Evolutionary conservation across 2,329 filamentous ascomycete genomes (phyloP).

Genomic region (Monosporascus ibericus): DNA sequence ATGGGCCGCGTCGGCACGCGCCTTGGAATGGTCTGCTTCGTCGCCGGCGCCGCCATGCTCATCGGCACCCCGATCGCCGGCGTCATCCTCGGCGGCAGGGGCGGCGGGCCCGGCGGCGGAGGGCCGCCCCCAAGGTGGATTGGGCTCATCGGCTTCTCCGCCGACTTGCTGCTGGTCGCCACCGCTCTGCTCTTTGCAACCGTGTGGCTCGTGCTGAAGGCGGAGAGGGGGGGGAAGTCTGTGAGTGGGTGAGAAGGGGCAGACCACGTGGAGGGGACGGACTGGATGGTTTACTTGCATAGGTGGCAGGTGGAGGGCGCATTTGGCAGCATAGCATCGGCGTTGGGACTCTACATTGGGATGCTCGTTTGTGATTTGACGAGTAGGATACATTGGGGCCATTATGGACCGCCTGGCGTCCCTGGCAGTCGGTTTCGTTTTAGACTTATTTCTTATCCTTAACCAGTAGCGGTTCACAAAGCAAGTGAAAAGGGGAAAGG

Average conservation of each 20-base stretch:
- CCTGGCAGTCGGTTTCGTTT: too few relatives aligned
- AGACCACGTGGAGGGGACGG: too few relatives aligned
- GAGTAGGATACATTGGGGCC: too few relatives aligned
- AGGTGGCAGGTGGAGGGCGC: too few relatives aligned
- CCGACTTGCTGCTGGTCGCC: neutral
- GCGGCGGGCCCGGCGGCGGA: neutral
- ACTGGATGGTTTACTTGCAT: too few relatives aligned
- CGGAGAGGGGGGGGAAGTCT: neutral
- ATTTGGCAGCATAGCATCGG: too few relatives aligned
- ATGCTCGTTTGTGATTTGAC: too few relatives aligned
- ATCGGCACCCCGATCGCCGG: conserved; percentile 40
- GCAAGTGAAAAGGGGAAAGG: too few relatives aligned
- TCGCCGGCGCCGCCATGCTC: conserved; percentile 40
- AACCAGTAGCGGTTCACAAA: too few relatives aligned
- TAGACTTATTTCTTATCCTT: too few relatives aligned
- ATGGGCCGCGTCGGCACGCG: conserved; percentile 28
- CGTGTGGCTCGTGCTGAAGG: neutral
- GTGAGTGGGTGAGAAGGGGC: neutral
- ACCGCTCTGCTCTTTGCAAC: neutral
- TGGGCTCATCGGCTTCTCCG: neutral
- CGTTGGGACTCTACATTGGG: too few relatives aligned
- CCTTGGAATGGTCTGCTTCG: conserved; percentile 29
- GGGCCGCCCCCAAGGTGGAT: neutral
- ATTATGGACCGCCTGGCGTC: too few relatives aligned
- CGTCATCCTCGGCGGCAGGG: neutral